These are phyloP conservation scores for Blastomyces gilchristii DNA, from an alignment of 2,329 filamentous ascomycete species.

Conservation along the genomic window DNA sequence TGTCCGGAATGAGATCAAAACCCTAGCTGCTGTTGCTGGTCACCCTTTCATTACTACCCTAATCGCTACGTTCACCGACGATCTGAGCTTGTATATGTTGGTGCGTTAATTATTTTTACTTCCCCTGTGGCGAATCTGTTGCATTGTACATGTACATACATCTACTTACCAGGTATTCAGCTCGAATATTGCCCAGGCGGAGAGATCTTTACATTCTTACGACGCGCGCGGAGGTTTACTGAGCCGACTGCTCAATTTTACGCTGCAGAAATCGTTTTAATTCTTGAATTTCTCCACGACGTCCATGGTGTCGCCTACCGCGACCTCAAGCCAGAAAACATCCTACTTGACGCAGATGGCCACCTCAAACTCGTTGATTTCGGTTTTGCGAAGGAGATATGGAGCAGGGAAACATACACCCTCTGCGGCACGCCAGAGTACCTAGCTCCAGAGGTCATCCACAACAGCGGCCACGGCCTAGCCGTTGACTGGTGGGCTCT, in stretches of 20 bases:
- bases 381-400: constrained; percentile 57
- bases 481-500: constrained; percentile 62
- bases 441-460: constrained; percentile 56
- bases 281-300: constrained; percentile 55
- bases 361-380: constrained; percentile 59
- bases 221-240: constrained; percentile 52
- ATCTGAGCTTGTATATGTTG: constrained; percentile 47
- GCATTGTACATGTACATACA: constrained; percentile 1
- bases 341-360: constrained; percentile 54
- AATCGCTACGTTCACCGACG: constrained; percentile 54
- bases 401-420: constrained; percentile 50
- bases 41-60: constrained; percentile 58
- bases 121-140: too few relatives aligned
- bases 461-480: constrained; percentile 54
- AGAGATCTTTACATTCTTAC: constrained; percentile 56
- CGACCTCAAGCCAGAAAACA: constrained; percentile 58
- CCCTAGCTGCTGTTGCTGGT: constrained; percentile 51
- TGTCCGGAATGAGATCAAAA: constrained; percentile 56
- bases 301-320: constrained; percentile 55
- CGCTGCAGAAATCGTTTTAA: constrained; percentile 55
- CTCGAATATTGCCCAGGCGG: constrained; percentile 59
- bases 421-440: constrained; percentile 59
- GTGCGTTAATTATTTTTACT: constrained; percentile 23
- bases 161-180: constrained; percentile 26
- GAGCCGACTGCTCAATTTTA: constrained; percentile 55